Evolutionary conservation across 345 rosid species (phyloP).

Genomic region (Salix viminalis): DNA sequence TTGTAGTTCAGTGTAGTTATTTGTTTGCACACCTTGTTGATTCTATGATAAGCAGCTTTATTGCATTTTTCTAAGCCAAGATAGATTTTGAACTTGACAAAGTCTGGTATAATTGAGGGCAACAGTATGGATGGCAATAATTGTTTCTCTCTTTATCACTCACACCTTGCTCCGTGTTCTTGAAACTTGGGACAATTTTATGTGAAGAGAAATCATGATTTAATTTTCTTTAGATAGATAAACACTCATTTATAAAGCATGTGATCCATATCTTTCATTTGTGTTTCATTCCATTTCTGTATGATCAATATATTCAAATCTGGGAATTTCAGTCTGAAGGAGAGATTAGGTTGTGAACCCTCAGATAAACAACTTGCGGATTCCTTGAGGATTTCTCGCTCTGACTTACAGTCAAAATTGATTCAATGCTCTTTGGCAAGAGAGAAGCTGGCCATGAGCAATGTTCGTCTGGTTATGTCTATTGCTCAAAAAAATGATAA

Average conservation of each 20-base stretch:
- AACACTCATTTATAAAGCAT: background rate
- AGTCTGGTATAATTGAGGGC: background rate
- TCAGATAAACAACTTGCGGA: constrained; percentile 78
- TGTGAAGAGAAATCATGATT: background rate
- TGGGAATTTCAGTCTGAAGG: constrained; percentile 58
- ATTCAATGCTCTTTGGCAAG: constrained; percentile 79
- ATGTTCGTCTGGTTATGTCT: constrained; percentile 91
- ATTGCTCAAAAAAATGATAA: constrained; percentile 86
- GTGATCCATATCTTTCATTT: background rate
- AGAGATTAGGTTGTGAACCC: constrained; percentile 81
- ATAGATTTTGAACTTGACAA: background rate
- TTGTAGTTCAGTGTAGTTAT: background rate
- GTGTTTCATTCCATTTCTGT: background rate
- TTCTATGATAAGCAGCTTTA: background rate
- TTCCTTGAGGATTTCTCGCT: constrained; percentile 68
- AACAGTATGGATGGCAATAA: background rate
- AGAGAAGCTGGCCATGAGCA: constrained; percentile 94
- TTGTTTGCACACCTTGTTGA: background rate
- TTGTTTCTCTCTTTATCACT: background rate
- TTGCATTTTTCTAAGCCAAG: background rate
- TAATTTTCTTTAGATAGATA: background rate
- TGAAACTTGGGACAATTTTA: background rate
- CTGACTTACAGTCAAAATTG: constrained; percentile 60
- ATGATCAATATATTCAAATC: background rate
- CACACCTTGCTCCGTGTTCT: background rate